Percentiles rank a stretch among this genome's conserved stretches.
phyloP scores from a whole-genome alignment of 176 grass and related monocot genomes.

The Carex parvula region DNA sequence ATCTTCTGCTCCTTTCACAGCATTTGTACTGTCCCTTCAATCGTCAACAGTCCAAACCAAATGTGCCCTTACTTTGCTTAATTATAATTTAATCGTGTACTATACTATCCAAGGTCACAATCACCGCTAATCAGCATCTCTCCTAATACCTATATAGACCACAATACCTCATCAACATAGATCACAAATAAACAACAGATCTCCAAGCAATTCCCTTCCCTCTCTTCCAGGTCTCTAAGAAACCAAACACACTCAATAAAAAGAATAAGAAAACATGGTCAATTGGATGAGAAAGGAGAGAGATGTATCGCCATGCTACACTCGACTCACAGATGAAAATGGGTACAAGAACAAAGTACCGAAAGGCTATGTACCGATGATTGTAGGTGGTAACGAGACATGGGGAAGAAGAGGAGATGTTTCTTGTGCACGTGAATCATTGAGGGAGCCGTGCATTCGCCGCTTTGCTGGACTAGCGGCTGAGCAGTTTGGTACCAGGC shows the following conservation, averaged over 20 bases:
- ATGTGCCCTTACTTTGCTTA: neutral
- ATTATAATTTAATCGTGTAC: neutral
- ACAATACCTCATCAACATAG: neutral
- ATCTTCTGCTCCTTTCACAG: neutral
- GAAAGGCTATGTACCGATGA: slow-evolving; percentile 43
- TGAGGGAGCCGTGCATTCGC: slow-evolving; percentile 41
- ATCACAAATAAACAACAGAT: neutral
- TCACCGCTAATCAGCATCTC: neutral
- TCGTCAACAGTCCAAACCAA: neutral
- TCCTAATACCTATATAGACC: neutral
- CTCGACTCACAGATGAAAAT: neutral
- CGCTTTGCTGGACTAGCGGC: slow-evolving; percentile 36
- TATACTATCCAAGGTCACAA: neutral
- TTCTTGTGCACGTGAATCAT: slow-evolving; percentile 34
- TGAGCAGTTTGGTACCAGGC: slow-evolving; percentile 45
- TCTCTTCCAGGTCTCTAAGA: neutral
- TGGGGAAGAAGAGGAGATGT: slow-evolving; percentile 27
- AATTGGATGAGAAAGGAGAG: slow-evolving; percentile 29
- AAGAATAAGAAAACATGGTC: neutral
- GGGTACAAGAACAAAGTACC: neutral
- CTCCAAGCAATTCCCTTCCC: neutral
- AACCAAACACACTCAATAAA: neutral
- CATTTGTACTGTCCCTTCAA: slow-evolving; percentile 11
- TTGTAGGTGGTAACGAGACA: neutral
- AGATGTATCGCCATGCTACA: neutral